Conservation (phyloP, 345 rosid genomes). For the Litchi chinensis region DNA sequence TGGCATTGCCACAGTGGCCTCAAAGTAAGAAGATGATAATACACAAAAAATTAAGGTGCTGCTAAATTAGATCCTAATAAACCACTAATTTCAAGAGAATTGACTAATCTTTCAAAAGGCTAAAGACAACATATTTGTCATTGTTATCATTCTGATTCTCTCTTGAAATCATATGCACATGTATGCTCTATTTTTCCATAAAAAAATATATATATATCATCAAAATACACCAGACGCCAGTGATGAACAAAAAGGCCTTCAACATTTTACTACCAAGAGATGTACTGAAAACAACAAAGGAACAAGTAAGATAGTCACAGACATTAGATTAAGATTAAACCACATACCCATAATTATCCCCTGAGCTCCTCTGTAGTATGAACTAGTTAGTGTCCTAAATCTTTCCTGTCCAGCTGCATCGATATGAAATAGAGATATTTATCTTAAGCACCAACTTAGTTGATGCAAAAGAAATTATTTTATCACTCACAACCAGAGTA, state of each 20-base stretch:
- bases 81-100: background rate
- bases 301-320: background rate
- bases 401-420: conserved; percentile 98
- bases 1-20: conserved; percentile 2
- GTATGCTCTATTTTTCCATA: too few relatives aligned
- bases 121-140: background rate
- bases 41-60: background rate
- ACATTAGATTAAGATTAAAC: conserved; percentile 7
- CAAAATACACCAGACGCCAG: background rate
- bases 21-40: background rate
- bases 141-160: too few relatives aligned
- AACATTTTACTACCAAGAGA: background rate
- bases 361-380: conserved; percentile 97
- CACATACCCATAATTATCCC: conserved; percentile 87
- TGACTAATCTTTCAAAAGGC: background rate
- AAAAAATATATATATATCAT: background rate
- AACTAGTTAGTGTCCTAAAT: conserved; percentile 89
- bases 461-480: background rate
- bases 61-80: background rate
- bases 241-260: background rate
- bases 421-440: conserved; percentile 16
- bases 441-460: background rate
- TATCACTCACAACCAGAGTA: background rate
- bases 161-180: too few relatives aligned
- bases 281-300: background rate